Base-by-base conservation (phyloP, 2,329 filamentous ascomycete genomes). In the Clonostachys rosea region DNA sequence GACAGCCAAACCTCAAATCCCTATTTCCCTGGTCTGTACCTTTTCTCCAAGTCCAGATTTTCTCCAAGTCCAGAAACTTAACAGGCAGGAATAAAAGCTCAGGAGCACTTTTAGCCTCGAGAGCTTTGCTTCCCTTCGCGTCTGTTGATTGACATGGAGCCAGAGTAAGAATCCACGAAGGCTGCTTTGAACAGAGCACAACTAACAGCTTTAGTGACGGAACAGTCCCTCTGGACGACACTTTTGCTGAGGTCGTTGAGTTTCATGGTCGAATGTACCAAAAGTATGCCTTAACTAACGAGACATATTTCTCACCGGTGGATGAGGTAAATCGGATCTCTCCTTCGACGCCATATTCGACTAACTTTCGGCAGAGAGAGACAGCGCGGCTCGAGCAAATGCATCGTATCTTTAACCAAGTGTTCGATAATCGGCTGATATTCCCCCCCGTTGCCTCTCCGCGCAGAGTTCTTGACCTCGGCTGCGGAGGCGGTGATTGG, bases 401-500 rank as follows among this genome's bases (percentile, higher is more conserved):
- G 64, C 83, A 90, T 60, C 67, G 69, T 40, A 74, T 87, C 17
- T 76, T 89, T 52, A 75, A 70, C 50, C 74, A 67, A 53, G 69
- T 86, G 45, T 89, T 90, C 59, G 83, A 89, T 52, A 69, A 77
- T 49, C 75, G 81, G 53, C 69, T 87, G 24, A 78, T 90, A 56
- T 88, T 90, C 50, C 84, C 86, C n/a, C 83, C 83, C 6, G 68
- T 89, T 43, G 65, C 62, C 41, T 68, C 72, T 30, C 76, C 79
- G 20, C 68, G 70, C 54, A 77, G 76, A 56, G 75, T 90, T 40
- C 71, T 91, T 30, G 87, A 91, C 49, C 89, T 85, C 55, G 87
- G 87, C 0, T 87, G 81, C 63, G 87, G 87, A 39, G 75, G 81
- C n/a, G 86, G 76, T 39, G 73, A 80, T 43, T 91, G 87, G 87